Base-by-base conservation (phyloP, 2,329 filamentous ascomycete genomes). In the Alternaria hordeiaustralica region DNA sequence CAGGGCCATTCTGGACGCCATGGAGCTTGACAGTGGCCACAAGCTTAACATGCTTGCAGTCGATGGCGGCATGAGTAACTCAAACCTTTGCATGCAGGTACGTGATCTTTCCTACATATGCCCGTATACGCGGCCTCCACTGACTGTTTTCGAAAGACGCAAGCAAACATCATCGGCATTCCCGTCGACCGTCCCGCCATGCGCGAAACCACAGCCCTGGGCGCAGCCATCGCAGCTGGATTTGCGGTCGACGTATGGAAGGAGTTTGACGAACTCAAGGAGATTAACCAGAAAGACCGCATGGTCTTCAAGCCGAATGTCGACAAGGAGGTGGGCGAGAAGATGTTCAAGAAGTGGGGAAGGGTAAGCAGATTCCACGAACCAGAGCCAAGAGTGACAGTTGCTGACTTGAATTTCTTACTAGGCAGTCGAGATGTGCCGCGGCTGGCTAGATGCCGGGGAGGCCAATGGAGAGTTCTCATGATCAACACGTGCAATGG, bases 61-160 rank as follows among this genome's bases (percentile, higher is more conserved):
- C 46, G 94, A 97, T 75, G 94, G 94, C 61, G 94, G 94, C 62
- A 92, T 97, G 86, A 94, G 91, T 73, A 95, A 93, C 81, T 95
- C 92, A 11, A 91, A 94, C 76, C 85, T 97, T 60, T 93, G 90
- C 82, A 97, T 97, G 94, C 93, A 91, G 74, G 79, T 80, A 71
- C 71, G 78, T 76, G 20, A 54, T 55, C 9, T 18, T 58, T 47
- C 21, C 55, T 2, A 18, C 44, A 45, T 8, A 36, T 43, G 49
- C 30, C 21, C 6, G n/a, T 25, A 10, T 41, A 47, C 36, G 23
- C 26, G 13, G 7, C 33, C 63, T 25, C 45, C 45, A 55, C 68
- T 72, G 55, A 76, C 62, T 54, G 58, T 36, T n/a, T 33, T 41
- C 26, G 51, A 64, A 61, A 80, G 86, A 93, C 92, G 6, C 94